A percentile compares a stretch with the other conserved stretches of the same genome.
Conservation (phyloP, 2,329 filamentous ascomycete species). For the Fusarium incarnatum region DNA sequence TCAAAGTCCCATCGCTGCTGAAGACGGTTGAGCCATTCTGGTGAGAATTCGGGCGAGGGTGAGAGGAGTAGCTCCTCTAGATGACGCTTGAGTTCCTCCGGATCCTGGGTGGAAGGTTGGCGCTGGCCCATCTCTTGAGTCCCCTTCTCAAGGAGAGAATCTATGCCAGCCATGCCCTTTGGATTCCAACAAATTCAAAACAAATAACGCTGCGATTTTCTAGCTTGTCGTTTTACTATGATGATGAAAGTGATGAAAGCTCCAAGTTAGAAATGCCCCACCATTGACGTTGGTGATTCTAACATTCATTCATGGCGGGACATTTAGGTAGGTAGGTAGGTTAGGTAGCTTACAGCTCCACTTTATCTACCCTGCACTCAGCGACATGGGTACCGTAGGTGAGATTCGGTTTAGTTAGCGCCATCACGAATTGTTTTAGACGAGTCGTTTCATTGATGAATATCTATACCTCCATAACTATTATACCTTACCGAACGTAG, state of each 20-base stretch:
- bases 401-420: background rate
- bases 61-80: conserved; percentile 83
- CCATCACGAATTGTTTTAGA: background rate
- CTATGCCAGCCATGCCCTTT: conserved; percentile 51
- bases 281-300: conserved; percentile 43
- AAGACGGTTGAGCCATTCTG: conserved; percentile 86
- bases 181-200: conserved; percentile 1
- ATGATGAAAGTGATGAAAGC: conserved; percentile 35
- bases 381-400: background rate
- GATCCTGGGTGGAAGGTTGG: conserved; percentile 55
- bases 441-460: background rate
- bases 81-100: conserved; percentile 73
- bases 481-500: background rate
- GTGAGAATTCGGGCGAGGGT: conserved; percentile 82
- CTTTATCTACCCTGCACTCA: conserved; percentile 21
- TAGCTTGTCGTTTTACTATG: background rate
- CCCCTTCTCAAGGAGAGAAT: conserved; percentile 49
- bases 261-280: conserved; percentile 40
- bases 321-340: conserved; percentile 3
- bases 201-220: conserved; percentile 10
- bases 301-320: conserved; percentile 21
- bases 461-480: too few relatives aligned
- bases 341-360: conserved; percentile 14
- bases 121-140: conserved; percentile 23
- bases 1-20: conserved; percentile 91